Conservation (phyloP, 2,329 filamentous ascomycete genomes). For the Hypoxylon sp. region DNA sequence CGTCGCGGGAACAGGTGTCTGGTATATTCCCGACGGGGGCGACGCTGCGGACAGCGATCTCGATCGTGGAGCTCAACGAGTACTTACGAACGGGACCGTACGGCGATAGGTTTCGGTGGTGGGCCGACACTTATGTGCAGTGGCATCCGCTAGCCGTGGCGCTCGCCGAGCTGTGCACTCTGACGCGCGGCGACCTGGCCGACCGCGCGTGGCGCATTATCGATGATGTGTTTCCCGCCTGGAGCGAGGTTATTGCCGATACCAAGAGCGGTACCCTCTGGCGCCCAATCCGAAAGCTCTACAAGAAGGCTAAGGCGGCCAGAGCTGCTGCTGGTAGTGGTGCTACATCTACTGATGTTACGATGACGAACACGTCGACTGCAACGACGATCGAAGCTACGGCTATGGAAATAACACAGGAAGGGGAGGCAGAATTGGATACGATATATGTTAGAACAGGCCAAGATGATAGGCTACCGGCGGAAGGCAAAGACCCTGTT, state of each 20-base stretch:
- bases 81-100: slow-evolving; percentile 50
- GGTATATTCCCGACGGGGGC: slow-evolving; percentile 54
- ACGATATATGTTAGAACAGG: slow-evolving; percentile 18
- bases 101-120: slow-evolving; percentile 59
- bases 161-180: slow-evolving; percentile 63
- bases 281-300: slow-evolving; percentile 65
- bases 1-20: background rate
- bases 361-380: background rate
- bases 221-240: slow-evolving; percentile 58
- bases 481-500: background rate
- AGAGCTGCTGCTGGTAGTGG: slow-evolving; percentile 48
- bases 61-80: slow-evolving; percentile 58
- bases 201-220: slow-evolving; percentile 63
- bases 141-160: slow-evolving; percentile 67
- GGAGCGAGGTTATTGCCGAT: slow-evolving; percentile 61
- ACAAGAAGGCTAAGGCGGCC: slow-evolving; percentile 61
- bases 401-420: background rate
- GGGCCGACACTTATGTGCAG: slow-evolving; percentile 63
- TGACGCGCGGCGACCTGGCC: slow-evolving; percentile 59
- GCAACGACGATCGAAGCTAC: too few relatives aligned
- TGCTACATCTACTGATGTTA: background rate
- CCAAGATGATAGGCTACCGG: background rate
- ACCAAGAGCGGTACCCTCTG: slow-evolving; percentile 63
- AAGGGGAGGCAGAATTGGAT: background rate
- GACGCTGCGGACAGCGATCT: slow-evolving; percentile 61